These are phyloP conservation scores for Ilyonectria robusta DNA, from an alignment of 2,329 filamentous ascomycete species.

Conservation along the genomic window DNA sequence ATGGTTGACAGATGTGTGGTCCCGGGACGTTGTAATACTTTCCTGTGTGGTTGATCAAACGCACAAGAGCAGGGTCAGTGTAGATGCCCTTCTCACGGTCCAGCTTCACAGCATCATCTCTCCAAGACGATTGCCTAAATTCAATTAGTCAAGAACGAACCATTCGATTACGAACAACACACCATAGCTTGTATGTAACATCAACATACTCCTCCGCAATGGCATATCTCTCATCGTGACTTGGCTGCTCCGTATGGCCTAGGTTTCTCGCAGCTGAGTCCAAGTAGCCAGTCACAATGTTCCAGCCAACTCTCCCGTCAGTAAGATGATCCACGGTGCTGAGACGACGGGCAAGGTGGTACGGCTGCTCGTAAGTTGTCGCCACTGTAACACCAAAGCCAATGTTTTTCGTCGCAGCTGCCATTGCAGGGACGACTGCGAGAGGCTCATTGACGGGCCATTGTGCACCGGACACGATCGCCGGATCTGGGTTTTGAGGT, in stretches of 20 bases:
- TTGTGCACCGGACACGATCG: conserved; percentile 74
- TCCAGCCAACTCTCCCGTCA: conserved; percentile 66
- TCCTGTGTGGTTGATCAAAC: conserved; percentile 73
- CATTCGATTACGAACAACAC: conserved; percentile 47
- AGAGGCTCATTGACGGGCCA: conserved; percentile 81
- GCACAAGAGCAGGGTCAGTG: conserved; percentile 61
- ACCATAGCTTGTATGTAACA: conserved; percentile 73
- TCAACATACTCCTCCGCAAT: conserved; percentile 73
- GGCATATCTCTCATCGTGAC: conserved; percentile 66
- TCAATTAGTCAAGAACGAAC: not conserved
- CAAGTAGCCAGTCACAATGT: conserved; percentile 77
- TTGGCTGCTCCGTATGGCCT: conserved; percentile 68
- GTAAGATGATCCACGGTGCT: conserved; percentile 78
- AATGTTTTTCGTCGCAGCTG: conserved; percentile 76
- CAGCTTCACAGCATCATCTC: conserved; percentile 71
- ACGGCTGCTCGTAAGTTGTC: conserved; percentile 79
- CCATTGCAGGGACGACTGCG: conserved; percentile 74
- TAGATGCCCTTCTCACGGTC: conserved; percentile 67
- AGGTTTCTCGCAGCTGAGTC: conserved; percentile 77
- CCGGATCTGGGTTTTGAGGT: conserved; percentile 64
- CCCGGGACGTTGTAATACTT: conserved; percentile 72
- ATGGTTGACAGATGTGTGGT: conserved; percentile 72
- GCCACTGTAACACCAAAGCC: conserved; percentile 78
- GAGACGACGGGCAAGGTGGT: conserved; percentile 75
- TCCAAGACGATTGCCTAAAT: conserved; percentile 65